A percentile compares a stretch with the other conserved stretches of the same genome.
phyloP scores from a whole-genome alignment of 148 eudicot species.

The Vaccinium darrowii region DNA sequence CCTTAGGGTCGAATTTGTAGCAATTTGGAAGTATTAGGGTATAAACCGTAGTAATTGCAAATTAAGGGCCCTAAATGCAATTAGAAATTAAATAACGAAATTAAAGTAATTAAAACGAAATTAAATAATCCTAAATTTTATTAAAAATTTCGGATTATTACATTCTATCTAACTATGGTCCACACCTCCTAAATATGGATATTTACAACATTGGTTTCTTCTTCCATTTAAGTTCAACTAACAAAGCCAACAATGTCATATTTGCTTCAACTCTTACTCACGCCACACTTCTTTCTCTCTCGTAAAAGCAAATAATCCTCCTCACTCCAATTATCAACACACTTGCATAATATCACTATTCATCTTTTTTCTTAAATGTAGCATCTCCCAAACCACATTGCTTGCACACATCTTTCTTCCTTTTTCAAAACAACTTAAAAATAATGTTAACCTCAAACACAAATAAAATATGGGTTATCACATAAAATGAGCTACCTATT shows the following conservation, averaged over 20 bases:
- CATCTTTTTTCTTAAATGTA: background rate
- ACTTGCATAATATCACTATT: background rate
- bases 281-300: background rate
- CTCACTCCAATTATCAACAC: background rate
- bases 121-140: background rate
- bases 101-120: too few species aligned
- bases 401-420: background rate
- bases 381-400: background rate
- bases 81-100: too few species aligned
- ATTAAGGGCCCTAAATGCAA: too few species aligned
- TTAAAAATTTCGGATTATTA: too few species aligned
- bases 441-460: background rate
- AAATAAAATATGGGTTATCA: background rate
- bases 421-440: background rate
- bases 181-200: too few species aligned
- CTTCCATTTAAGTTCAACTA: background rate
- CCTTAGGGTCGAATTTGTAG: too few species aligned
- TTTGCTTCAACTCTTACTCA: background rate
- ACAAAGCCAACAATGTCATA: background rate
- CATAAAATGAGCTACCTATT: slow-evolving; percentile 39
- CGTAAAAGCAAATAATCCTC: background rate
- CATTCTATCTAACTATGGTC: background rate
- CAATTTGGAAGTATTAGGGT: too few species aligned
- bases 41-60: too few species aligned
- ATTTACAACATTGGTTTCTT: background rate